Conservation (phyloP, 1,284 basidiomycete species). For the Cystobasidium sp. region DNA sequence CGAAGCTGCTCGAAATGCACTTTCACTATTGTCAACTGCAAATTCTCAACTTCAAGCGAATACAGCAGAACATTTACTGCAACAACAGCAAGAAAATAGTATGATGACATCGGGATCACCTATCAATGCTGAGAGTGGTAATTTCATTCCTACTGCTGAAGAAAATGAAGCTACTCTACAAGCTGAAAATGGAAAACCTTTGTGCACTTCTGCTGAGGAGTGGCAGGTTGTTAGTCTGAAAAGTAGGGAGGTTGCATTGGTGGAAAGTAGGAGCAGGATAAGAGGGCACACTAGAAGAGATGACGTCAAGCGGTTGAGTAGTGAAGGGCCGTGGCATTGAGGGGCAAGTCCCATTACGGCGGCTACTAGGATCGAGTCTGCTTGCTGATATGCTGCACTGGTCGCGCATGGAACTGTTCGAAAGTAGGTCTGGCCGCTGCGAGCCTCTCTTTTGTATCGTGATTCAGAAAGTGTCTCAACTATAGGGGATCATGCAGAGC, state of each 20-base stretch:
- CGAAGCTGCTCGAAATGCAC: not conserved
- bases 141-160: not conserved
- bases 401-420: no score
- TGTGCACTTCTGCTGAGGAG: conserved; percentile 28
- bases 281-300: conserved; percentile 25
- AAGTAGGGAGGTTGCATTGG: not conserved
- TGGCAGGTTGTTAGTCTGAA: conserved; percentile 38
- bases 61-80: not conserved
- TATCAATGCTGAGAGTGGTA: not conserved
- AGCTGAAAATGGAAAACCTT: conserved; percentile 23
- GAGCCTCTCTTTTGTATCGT: no score
- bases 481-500: no score
- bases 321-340: conserved; percentile 41
- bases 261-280: conserved; percentile 17
- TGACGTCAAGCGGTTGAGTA: conserved; percentile 29
- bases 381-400: no score
- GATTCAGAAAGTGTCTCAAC: no score
- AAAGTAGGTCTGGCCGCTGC: no score
- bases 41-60: not conserved
- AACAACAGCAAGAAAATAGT: not conserved
- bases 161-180: conserved; percentile 17
- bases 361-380: no score
- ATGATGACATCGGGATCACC: not conserved
- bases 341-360: no score
- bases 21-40: not conserved